A percentile compares a stretch with the other conserved stretches of the same genome.
Conservation (phyloP, 1,139 yeast genomes). For the Debaryomyces psychrophilus region DNA sequence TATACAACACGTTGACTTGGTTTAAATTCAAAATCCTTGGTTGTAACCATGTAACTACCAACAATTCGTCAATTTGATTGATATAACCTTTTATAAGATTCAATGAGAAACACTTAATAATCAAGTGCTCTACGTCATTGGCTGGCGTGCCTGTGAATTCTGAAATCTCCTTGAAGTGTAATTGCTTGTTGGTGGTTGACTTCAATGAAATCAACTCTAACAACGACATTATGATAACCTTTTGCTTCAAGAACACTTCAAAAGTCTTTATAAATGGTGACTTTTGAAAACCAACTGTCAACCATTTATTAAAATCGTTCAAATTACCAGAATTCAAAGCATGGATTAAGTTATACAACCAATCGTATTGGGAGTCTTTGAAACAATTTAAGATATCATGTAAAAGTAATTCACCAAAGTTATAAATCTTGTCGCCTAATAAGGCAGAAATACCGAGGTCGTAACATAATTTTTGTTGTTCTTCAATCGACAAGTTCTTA, state of each 20-base stretch:
- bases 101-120: conserved; percentile 87
- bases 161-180: conserved; percentile 75
- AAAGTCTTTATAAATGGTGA: conserved; percentile 64
- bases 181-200: conserved; percentile 71
- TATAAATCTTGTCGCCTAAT: conserved; percentile 89
- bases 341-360: conserved; percentile 74
- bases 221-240: conserved; percentile 88
- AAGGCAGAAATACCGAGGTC: conserved; percentile 87
- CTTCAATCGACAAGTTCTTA: conserved; percentile 32
- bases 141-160: conserved; percentile 65
- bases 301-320: conserved; percentile 56
- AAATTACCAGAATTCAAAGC: conserved; percentile 82
- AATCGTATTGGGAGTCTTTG: conserved; percentile 54
- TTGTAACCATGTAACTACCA: conserved; percentile 90
- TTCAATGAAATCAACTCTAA: conserved; percentile 84
- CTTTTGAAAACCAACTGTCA: conserved; percentile 39
- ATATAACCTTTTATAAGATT: conserved; percentile 83
- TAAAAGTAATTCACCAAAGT: conserved; percentile 90
- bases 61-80: conserved; percentile 79
- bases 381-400: conserved; percentile 78
- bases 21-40: conserved; percentile 85
- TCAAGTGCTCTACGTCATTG: conserved; percentile 84
- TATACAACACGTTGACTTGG: conserved; percentile 78
- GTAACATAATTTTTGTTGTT: conserved; percentile 58
- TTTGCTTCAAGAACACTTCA: conserved; percentile 77